A percentile compares a stretch with the other conserved stretches of the same genome.
Evolutionary conservation across 1,284 basidiomycete species (phyloP).

Genomic region (Ganoderma resinaceum): DNA sequence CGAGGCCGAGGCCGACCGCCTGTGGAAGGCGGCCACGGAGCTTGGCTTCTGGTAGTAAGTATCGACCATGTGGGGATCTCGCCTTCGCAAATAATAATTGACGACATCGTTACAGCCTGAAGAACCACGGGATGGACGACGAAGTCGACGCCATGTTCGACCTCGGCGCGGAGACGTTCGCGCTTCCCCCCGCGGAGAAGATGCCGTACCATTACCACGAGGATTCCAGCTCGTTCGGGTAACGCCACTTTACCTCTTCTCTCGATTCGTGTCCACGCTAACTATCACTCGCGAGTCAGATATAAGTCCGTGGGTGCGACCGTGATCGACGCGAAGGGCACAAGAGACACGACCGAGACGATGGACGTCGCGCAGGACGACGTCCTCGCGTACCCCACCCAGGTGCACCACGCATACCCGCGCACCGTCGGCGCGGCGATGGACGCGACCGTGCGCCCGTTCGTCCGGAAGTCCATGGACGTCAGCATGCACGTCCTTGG

Average conservation of each 20-base stretch:
- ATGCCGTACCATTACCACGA: slow-evolving; percentile 44
- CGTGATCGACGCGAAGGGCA: slow-evolving; percentile 42
- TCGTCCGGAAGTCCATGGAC: slow-evolving; percentile 39
- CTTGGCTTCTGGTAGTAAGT: slow-evolving; percentile 42
- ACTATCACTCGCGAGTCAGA: slow-evolving; percentile 17
- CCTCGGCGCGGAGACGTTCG: slow-evolving; percentile 43
- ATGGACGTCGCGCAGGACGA: slow-evolving; percentile 43
- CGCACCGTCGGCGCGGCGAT: slow-evolving; percentile 40
- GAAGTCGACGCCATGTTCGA: slow-evolving; percentile 44
- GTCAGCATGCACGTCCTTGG: slow-evolving; percentile 40
- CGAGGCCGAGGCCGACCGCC: slow-evolving; percentile 32
- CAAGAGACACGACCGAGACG: slow-evolving; percentile 40
- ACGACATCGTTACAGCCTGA: slow-evolving; percentile 30
- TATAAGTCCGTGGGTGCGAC: slow-evolving; percentile 42
- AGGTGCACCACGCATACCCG: slow-evolving; percentile 41
- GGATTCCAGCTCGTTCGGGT: slow-evolving; percentile 41
- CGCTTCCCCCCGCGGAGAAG: slow-evolving; percentile 42
- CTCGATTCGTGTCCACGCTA: background rate
- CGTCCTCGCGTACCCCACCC: slow-evolving; percentile 39
- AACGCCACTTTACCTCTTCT: background rate
- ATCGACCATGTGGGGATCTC: background rate
- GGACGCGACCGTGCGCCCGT: slow-evolving; percentile 38
- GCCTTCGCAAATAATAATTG: slow-evolving; percentile 6
- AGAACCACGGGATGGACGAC: slow-evolving; percentile 43
- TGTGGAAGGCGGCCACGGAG: slow-evolving; percentile 40